Evolutionary conservation across 331 rosid genomes (phyloP).

Genomic region (Rosa hybrid): DNA sequence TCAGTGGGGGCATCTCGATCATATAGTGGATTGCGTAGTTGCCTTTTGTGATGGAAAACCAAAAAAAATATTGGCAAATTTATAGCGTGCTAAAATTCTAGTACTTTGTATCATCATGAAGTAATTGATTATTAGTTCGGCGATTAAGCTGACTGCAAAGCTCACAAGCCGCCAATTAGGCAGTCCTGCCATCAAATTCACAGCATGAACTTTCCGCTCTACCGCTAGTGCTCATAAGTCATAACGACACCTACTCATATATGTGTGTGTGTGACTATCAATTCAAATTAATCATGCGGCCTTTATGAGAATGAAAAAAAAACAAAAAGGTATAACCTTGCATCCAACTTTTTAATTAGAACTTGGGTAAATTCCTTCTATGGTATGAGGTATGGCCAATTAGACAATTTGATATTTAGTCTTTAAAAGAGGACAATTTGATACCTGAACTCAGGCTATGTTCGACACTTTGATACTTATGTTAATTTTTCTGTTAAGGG

Average conservation of each 20-base stretch:
- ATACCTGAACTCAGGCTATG: too few relatives aligned
- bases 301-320: too few relatives aligned
- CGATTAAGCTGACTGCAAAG: slow-evolving; percentile 2
- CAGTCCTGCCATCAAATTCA: neutral
- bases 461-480: too few relatives aligned
- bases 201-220: neutral
- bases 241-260: neutral
- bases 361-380: too few relatives aligned
- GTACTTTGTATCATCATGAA: neutral
- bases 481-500: too few relatives aligned
- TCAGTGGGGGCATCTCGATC: neutral
- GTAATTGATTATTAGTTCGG: neutral
- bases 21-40: neutral
- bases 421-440: too few relatives aligned
- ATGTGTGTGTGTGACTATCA: too few relatives aligned
- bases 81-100: slow-evolving; percentile 1
- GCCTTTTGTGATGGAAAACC: slow-evolving; percentile 3
- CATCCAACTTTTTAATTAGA: too few relatives aligned
- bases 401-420: too few relatives aligned
- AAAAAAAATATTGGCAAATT: slow-evolving; percentile 11
- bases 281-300: too few relatives aligned
- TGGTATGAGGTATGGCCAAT: too few relatives aligned
- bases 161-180: slow-evolving; percentile 29
- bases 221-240: neutral
- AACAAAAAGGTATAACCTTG: too few relatives aligned